Percentiles rank a stretch among this genome's conserved stretches.
Conservation (phyloP, 1,284 basidiomycete genomes). For the Exsudoporus floridanus region DNA sequence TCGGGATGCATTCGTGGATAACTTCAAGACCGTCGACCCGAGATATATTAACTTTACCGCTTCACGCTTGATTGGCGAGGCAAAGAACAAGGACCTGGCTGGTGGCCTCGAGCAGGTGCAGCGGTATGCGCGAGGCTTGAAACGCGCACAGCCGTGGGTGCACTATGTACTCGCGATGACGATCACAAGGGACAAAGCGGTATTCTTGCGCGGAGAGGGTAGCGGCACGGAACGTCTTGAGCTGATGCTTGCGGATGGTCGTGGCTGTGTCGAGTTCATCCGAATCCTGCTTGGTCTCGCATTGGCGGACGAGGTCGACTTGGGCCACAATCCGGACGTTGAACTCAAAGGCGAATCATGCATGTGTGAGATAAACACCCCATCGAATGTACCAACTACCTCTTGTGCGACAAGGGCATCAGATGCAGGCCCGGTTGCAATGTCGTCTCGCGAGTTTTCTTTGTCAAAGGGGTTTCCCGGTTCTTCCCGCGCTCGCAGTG, state of each 20-base stretch:
- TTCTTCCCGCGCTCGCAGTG: neutral
- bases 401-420: neutral
- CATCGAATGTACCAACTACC: neutral
- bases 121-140: slow-evolving; percentile 3
- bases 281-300: slow-evolving; percentile 6
- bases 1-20: slow-evolving; percentile 3
- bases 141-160: slow-evolving; percentile 11
- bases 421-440: neutral
- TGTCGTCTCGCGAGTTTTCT: neutral
- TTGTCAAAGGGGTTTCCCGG: neutral
- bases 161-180: slow-evolving; percentile 9
- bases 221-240: slow-evolving; percentile 9
- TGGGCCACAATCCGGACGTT: slow-evolving; percentile 1
- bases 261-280: slow-evolving; percentile 9
- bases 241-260: neutral
- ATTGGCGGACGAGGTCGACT: neutral
- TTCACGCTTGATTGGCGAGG: slow-evolving; percentile 2
- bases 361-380: too few relatives aligned
- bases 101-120: slow-evolving; percentile 3
- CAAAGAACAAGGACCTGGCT: slow-evolving; percentile 1
- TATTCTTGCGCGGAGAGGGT: slow-evolving; percentile 8
- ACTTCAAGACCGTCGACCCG: neutral
- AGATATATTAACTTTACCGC: slow-evolving; percentile 12
- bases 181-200: slow-evolving; percentile 6
- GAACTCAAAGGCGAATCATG: too few relatives aligned